These are phyloP conservation scores for Fragaria iinumae DNA, from an alignment of 306 rosid genomes.

Conservation along the genomic window DNA sequence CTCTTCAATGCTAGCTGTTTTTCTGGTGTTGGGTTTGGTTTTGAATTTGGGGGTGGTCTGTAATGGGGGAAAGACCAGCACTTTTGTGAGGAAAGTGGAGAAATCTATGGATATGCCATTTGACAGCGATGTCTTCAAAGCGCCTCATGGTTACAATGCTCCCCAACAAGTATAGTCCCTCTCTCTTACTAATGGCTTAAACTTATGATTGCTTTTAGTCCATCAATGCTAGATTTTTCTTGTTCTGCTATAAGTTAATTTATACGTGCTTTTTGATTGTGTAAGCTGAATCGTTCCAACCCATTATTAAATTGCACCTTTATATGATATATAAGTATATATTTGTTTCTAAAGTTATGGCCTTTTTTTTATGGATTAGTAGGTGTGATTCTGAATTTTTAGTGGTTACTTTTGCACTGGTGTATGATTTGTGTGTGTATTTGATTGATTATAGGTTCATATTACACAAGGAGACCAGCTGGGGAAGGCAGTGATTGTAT, in stretches of 20 bases:
- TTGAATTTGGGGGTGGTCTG: slow-evolving; percentile 26
- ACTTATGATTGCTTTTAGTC: not conserved
- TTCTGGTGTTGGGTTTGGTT: slow-evolving; percentile 31
- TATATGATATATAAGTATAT: too few relatives aligned
- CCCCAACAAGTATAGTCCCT: slow-evolving; percentile 54
- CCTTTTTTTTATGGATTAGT: not conserved
- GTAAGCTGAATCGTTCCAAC: not conserved
- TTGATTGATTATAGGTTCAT: slow-evolving; percentile 51
- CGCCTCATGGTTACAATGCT: slow-evolving; percentile 57
- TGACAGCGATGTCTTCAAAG: slow-evolving; percentile 50
- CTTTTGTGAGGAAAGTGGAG: slow-evolving; percentile 46
- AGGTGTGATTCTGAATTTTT: not conserved
- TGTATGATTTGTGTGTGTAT: slow-evolving; percentile 3
- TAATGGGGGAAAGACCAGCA: slow-evolving; percentile 38
- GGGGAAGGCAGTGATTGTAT: slow-evolving; percentile 60
- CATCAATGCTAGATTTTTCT: not conserved
- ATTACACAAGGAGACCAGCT: slow-evolving; percentile 68
- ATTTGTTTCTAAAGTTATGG: not conserved
- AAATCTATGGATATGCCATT: slow-evolving; percentile 52
- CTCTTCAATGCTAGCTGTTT: not conserved
- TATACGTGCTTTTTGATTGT: not conserved
- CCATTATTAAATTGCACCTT: not conserved
- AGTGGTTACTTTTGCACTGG: not conserved
- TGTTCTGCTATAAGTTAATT: not conserved
- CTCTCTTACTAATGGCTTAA: not conserved